Conservation (phyloP, 1,139 yeast genomes). For the Saccharomyces hybrid region DNA sequence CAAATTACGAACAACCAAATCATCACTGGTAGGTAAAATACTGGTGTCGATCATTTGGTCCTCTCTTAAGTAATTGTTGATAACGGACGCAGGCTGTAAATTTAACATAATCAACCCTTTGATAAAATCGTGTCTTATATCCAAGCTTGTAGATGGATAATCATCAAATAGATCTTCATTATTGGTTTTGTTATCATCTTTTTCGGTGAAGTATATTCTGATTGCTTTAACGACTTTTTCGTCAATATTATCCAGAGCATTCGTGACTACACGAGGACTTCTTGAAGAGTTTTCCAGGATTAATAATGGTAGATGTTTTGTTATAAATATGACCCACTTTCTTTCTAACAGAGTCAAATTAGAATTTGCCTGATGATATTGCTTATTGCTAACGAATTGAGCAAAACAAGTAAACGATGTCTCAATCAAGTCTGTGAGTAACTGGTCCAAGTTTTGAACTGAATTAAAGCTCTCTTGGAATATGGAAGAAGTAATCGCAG, state of each 20-base stretch:
- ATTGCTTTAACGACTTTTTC: conserved; percentile 31
- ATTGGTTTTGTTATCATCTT: conserved; percentile 25
- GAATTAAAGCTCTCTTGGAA: conserved; percentile 13
- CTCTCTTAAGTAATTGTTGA: conserved; percentile 41
- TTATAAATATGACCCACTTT: conserved; percentile 29
- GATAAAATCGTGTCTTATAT: conserved; percentile 50
- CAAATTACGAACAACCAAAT: conserved; percentile 20
- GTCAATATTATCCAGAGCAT: conserved; percentile 28
- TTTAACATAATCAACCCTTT: conserved; percentile 44
- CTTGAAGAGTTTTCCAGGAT: conserved; percentile 22
- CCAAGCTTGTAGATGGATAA: conserved; percentile 42
- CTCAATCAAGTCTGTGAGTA: conserved; percentile 29
- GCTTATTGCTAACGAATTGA: conserved; percentile 31
- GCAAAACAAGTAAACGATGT: conserved; percentile 33
- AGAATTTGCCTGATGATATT: conserved; percentile 30
- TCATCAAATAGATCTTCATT: conserved; percentile 36
- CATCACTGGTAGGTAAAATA: conserved; percentile 27
- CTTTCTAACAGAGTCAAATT: conserved; percentile 27
- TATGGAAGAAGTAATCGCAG: conserved; percentile 21
- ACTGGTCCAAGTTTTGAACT: conserved; percentile 13
- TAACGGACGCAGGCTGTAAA: conserved; percentile 37
- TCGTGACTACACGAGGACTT: conserved; percentile 19
- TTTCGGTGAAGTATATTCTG: conserved; percentile 28
- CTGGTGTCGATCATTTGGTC: conserved; percentile 36
- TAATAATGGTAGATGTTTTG: conserved; percentile 28